Evolutionary conservation across 208 protist genomes (phyloP).

Genomic region (Entamoeba moshkovskii): DNA sequence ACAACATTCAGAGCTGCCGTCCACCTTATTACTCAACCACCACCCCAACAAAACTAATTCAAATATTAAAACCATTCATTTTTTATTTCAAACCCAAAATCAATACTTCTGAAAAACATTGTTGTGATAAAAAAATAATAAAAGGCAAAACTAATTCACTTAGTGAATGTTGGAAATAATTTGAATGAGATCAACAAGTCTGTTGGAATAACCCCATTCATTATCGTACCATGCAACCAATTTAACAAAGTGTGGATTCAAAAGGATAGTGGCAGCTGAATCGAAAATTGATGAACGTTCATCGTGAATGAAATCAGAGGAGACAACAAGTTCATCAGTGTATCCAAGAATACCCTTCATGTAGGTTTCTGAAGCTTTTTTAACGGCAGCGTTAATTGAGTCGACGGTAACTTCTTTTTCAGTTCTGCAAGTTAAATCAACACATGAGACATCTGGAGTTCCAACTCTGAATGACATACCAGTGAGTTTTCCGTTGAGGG

Average conservation of each 20-base stretch:
- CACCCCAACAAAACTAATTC: no score
- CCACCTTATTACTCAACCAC: no score
- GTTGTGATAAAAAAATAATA: neutral
- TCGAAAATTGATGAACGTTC: conserved; percentile 87
- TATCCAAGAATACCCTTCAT: conserved; percentile 83
- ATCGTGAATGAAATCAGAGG: conserved; percentile 84
- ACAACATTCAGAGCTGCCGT: no score
- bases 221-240: conserved; percentile 50
- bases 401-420: conserved; percentile 71
- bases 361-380: conserved; percentile 59
- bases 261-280: conserved; percentile 73
- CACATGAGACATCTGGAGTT: conserved; percentile 87
- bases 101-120: no score
- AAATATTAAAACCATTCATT: no score
- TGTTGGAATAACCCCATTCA: conserved; percentile 41
- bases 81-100: no score
- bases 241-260: conserved; percentile 59
- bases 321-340: conserved; percentile 93
- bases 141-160: neutral
- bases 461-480: conserved; percentile 96
- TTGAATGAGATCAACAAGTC: conserved; percentile 31
- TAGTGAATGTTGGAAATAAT: conserved; percentile 7
- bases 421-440: conserved; percentile 83
- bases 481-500: conserved; percentile 60
- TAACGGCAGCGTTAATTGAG: conserved; percentile 78